Percentiles rank a stretch among this genome's conserved stretches.
These are phyloP conservation scores for Pilasporangium apinafurcum DNA, from an alignment of 352 stramenopile species.

Conservation along the genomic window DNA sequence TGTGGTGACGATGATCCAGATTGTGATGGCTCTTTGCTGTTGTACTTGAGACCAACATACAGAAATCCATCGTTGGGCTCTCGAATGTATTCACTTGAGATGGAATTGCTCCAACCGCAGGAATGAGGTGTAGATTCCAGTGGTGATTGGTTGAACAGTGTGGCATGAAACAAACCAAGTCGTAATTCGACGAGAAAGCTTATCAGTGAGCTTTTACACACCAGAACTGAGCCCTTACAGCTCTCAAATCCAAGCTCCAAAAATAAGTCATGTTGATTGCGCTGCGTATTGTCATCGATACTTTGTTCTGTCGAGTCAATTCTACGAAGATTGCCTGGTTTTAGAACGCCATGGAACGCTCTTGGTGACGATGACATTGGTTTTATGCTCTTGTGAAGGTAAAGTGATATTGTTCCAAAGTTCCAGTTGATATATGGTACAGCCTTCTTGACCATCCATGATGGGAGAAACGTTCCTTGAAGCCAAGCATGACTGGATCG, in stretches of 20 bases:
- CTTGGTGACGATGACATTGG: no score
- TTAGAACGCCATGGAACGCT: no score
- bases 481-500: slow-evolving; percentile 20
- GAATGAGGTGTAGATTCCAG: not conserved
- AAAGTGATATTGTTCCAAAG: slow-evolving; percentile 32
- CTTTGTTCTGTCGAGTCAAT: no score
- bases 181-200: slow-evolving; percentile 51
- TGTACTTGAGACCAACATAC: slow-evolving; percentile 68
- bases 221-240: slow-evolving; percentile 36
- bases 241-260: slow-evolving; percentile 39
- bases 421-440: slow-evolving; percentile 58
- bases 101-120: slow-evolving; percentile 28
- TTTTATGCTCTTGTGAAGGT: not conserved
- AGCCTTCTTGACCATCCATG: slow-evolving; percentile 13
- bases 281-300: no score
- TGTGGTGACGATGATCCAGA: not conserved
- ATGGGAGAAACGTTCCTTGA: slow-evolving; percentile 24
- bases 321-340: no score
- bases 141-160: slow-evolving; percentile 19
- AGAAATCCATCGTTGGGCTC: slow-evolving; percentile 59
- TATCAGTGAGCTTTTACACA: slow-evolving; percentile 18
- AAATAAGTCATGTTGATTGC: no score
- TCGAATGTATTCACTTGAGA: slow-evolving; percentile 61
- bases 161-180: slow-evolving; percentile 38
- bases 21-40: slow-evolving; percentile 9